Evolutionary conservation across 768 basidiomycete genomes (phyloP), one percentile per base, ranked within the genome.

Genomic region (Serendipita indica): DNA sequence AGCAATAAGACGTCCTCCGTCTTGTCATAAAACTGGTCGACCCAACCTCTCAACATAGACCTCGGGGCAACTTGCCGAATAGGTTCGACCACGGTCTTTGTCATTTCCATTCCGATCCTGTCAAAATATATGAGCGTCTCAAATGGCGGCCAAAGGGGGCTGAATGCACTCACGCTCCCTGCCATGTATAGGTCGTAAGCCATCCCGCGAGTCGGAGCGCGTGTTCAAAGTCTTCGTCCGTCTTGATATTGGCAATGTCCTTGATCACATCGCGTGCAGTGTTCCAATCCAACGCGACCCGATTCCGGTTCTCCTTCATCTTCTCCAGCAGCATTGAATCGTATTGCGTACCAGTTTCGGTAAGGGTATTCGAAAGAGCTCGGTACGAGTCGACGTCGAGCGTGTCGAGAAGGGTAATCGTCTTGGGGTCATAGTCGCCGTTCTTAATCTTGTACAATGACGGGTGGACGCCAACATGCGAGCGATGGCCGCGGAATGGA

Each of bases 91-190:
- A 75, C 72, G 18, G 72, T 70, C 63, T 76, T 74, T 22, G 73
- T 69, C 61, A 62, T 72, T 20, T 76, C 75, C 73, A 74, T 72
- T 16, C 72, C 69, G n/a, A 70, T 65, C 33, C 75, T 76, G 57
- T 14, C 18, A 37, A 3, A 20, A 18, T 22, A 33, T 37, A 3
- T 30, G 3, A n/a, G n/a, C n/a, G n/a, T n/a, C 41, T n/a, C 33
- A 60, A 39, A 62, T 43, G 18, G 63, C 39, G 6, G 3, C 32
- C 32, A 32, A 27, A 22, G 3, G 54, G 16, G 39, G 16, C 33
- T 2, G 52, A 56, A 35, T 10, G 27, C 27, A 70, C 76, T 67
- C 59, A 77, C 76, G 67, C 66, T 62, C 69, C 68, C 5, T 67
- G 63, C 39, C 69, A 77, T 14, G 75, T 74, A 56, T 74, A 69